Base-by-base conservation (phyloP, 306 rosid genomes). In the Morella rubra region DNA sequence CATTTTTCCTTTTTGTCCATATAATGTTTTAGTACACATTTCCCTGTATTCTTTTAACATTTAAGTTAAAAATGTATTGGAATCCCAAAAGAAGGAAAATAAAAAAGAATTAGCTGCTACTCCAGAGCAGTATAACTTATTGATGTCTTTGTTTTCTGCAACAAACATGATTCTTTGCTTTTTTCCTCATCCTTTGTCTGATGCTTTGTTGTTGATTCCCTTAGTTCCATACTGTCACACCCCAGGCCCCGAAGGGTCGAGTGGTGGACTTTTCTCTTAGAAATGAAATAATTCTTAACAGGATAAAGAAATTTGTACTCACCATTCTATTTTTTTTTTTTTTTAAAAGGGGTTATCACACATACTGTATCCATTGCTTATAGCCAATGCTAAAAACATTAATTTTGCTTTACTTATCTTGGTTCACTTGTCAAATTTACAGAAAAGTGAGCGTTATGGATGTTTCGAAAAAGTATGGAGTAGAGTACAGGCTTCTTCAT, bases 391-490 rank as follows among this genome's bases (percentile, higher is more conserved):
- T 2, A 3, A 32, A 32, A 32, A 32, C 37, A 32, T 6, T n/a
- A 5, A 0, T 44, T 55, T 12, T 58, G 1, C 7, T 46, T 65
- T 66, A 20, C 45, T 73, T 32, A 40, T 61, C n/a, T 22, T 65
- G 69, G 15, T 75, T 69, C 71, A 77, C 46, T 24, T 77, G 74
- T 76, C 72, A 32, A 58, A 44, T 81, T 73, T 41, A 74, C 90
- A 95, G 97, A 84, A 86, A 84, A 85, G 93, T 95, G 44, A 95
- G 97, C 9, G 93, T 92, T 82, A 95, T 95, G 99, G 99, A 95
- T 84, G 99, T 95, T 74, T 95, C 99, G 16, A 95, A 88, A 86
- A 95, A 92, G 89, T 92, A 85, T 73, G 97, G 97, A 44, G 69
- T 92, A 78, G 99, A 90, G 78, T 95, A 95, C 73, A 91, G 97